Evolutionary conservation across 179 eudicot genomes (phyloP).

Genomic region (Camellia oleifera): DNA sequence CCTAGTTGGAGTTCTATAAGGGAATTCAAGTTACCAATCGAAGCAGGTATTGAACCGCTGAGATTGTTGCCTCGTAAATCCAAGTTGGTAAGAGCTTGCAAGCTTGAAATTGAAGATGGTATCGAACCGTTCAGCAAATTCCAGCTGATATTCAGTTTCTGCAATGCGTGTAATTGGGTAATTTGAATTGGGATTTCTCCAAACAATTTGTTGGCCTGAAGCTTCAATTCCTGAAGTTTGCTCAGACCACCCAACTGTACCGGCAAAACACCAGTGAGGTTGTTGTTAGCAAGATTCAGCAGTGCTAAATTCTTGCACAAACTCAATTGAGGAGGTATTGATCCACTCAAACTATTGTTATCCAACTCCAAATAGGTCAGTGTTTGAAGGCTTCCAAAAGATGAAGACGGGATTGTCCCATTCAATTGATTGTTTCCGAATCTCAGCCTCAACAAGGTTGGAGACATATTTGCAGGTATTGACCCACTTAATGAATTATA

Average conservation of each 20-base stretch:
- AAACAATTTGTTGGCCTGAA: conserved; percentile 47
- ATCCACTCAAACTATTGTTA: conserved; percentile 50
- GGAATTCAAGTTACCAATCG: conserved; percentile 27
- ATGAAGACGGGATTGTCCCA: conserved; percentile 38
- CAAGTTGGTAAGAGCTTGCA: conserved; percentile 46
- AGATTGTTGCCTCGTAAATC: conserved; percentile 58
- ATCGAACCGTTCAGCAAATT: conserved; percentile 58
- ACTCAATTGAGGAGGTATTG: conserved; percentile 51
- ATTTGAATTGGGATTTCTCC: conserved; percentile 60
- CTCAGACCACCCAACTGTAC: conserved; percentile 38
- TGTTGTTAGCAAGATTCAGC: conserved; percentile 55
- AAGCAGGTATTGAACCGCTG: conserved; percentile 53
- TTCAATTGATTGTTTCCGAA: conserved; percentile 25
- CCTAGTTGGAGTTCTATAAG: conserved; percentile 69
- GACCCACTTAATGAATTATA: conserved; percentile 46
- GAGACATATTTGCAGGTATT: conserved; percentile 45
- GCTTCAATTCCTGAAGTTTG: conserved; percentile 50
- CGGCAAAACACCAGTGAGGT: conserved; percentile 51
- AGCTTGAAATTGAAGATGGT: conserved; percentile 48
- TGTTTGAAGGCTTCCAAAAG: conserved; percentile 30
- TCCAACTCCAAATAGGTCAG: conserved; percentile 69
- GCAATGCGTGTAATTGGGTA: conserved; percentile 33
- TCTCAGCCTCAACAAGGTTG: too few species aligned
- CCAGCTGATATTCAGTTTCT: conserved; percentile 52
- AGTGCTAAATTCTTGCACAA: conserved; percentile 43